Conservation (phyloP, 2,329 filamentous ascomycete genomes). For the Tolypocladium nubicola region DNA sequence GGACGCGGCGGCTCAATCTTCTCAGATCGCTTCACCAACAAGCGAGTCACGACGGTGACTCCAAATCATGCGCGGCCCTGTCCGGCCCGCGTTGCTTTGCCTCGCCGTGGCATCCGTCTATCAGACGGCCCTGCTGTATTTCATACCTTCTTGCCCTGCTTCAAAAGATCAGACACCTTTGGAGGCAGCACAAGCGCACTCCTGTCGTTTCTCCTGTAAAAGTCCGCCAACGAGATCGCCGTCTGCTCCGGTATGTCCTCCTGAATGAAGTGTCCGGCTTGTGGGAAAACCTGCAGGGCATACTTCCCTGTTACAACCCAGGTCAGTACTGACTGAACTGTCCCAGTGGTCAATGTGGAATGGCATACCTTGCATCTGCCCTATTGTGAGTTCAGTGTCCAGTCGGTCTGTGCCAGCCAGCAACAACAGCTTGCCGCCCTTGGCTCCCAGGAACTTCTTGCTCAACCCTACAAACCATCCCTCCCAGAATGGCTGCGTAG, state of each 20-base stretch:
- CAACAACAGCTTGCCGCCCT: constrained; percentile 74
- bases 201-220: constrained; percentile 84
- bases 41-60: not conserved
- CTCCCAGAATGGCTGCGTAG: constrained; percentile 87
- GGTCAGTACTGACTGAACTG: not conserved
- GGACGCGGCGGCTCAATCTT: not conserved
- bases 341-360: not conserved
- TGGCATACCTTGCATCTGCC: constrained; percentile 78
- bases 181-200: constrained; percentile 77
- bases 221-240: constrained; percentile 75
- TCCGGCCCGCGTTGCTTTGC: not conserved
- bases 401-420: constrained; percentile 83
- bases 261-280: constrained; percentile 93
- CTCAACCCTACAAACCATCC: constrained; percentile 87
- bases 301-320: constrained; percentile 59
- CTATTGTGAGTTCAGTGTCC: constrained; percentile 87
- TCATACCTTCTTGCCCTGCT: constrained; percentile 49
- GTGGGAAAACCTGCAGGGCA: constrained; percentile 85
- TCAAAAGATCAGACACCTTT: constrained; percentile 71
- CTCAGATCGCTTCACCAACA: not conserved
- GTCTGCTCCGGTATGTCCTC: constrained; percentile 90
- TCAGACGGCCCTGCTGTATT: not conserved
- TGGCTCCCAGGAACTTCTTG: constrained; percentile 72
- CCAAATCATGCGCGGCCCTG: not conserved
- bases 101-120: not conserved